A percentile compares a stretch with the other conserved stretches of the same genome.
These are phyloP conservation scores for Aspergillus unguis DNA, from an alignment of 2,329 filamentous ascomycete genomes.

Conservation along the genomic window DNA sequence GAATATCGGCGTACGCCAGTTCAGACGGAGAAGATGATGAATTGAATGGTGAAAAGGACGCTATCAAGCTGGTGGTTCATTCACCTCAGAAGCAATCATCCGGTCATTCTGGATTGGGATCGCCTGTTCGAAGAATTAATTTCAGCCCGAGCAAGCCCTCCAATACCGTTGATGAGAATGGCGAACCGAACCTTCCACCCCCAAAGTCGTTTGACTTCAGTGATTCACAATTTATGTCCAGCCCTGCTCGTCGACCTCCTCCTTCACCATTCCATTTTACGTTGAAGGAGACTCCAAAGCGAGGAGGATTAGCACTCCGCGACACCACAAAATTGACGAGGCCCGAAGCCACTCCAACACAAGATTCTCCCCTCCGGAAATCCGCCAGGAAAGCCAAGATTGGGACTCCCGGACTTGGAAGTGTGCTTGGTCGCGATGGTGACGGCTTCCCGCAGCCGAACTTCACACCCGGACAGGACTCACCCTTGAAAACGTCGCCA, in stretches of 20 bases:
- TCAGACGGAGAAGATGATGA: slow-evolving; percentile 46
- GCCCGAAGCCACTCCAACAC: slow-evolving; percentile 28
- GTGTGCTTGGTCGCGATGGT: slow-evolving; percentile 10
- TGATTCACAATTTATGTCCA: slow-evolving; percentile 39
- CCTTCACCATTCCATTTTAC: slow-evolving; percentile 44
- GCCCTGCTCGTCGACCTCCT: slow-evolving; percentile 45
- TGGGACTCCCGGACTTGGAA: slow-evolving; percentile 17
- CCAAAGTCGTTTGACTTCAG: slow-evolving; percentile 30
- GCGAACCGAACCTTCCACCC: slow-evolving; percentile 27
- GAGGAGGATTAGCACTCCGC: slow-evolving; percentile 26
- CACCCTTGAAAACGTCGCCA: slow-evolving; percentile 23
- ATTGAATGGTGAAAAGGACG: slow-evolving; percentile 36
- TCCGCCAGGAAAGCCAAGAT: slow-evolving; percentile 41
- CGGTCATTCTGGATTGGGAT: slow-evolving; percentile 30
- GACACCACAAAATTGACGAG: slow-evolving; percentile 21
- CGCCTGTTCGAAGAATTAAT: slow-evolving; percentile 34
- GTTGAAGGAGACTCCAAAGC: slow-evolving; percentile 41
- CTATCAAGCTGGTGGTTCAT: slow-evolving; percentile 30
- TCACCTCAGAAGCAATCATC: slow-evolving; percentile 33
- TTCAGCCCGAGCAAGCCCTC: slow-evolving; percentile 27
- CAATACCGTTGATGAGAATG: slow-evolving; percentile 31
- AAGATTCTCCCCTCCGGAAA: slow-evolving; percentile 40
- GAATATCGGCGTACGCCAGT: slow-evolving; percentile 33
- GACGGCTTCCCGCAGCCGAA: slow-evolving; percentile 15
- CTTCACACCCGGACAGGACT: slow-evolving; percentile 18